Evolutionary conservation across 2,329 filamentous ascomycete genomes (phyloP), one percentile per base, ranked within the genome.

Genomic region (Fusarium aywerte): DNA sequence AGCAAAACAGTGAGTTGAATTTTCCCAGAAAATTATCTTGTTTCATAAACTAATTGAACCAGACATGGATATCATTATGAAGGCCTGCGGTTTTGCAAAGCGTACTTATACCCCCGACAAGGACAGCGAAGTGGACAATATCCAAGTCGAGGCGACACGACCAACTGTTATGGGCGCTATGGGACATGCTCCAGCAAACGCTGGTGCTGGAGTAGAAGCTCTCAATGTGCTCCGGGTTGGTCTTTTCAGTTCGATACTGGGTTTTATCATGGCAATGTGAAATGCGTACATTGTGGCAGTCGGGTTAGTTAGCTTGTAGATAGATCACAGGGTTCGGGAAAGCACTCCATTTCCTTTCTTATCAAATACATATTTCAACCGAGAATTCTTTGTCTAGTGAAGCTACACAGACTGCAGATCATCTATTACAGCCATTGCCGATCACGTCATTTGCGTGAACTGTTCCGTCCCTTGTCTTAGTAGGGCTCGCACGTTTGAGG

Each of bases 31-130:
- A 10, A 20, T 27, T 11, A 16, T 12, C 3, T 5, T 5, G 13
- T 10, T 32, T 12, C 13, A 39, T 12, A 8, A 13, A 32, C 65
- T 68, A 16, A 68, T 39, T 13, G 36, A 8, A 10, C 11, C 32
- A 81, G 79, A 76, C n/a, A 73, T 80, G 63, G 63, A 77, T 15
- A 58, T 75, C 8, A 79, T 81, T 58, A 75, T 80, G 70, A 53
- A 66, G 8, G 69, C 71, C 11, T 81, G 79, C 67, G 75, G 74
- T 52, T 81, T 81, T 39, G 40, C 62, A 8, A 27, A 62, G 7
- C 49, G 73, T 32, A 61, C 58, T 12, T 81, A 80, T 58, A 71
- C 68, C 7, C 70, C 72, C 0, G 69, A 63, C 23, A 65, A 75
- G 33, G 78, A 81, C 56, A 69, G 58, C 9, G 55, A 75, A 18